Percentiles rank a stretch among this genome's conserved stretches.
These are phyloP conservation scores for Datura wrightii DNA, from an alignment of 257 asterid species.

Conservation along the genomic window DNA sequence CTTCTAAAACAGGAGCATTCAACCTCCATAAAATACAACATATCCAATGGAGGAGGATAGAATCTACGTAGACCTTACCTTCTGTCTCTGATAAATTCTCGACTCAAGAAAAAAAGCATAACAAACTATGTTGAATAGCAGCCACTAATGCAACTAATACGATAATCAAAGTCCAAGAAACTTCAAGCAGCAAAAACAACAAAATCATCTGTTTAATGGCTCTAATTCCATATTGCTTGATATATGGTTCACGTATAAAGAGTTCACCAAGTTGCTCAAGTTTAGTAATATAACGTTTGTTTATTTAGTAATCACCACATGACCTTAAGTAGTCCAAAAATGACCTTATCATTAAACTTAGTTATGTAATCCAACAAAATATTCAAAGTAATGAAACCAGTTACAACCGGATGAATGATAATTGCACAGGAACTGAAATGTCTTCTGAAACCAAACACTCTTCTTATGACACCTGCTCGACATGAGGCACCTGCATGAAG, in stretches of 20 bases:
- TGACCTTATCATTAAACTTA: background rate
- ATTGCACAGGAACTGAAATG: background rate
- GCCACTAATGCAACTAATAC: no score
- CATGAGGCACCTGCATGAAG: slow-evolving; percentile 68
- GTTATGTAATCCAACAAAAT: background rate
- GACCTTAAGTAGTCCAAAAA: background rate
- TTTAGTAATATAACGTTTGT: background rate
- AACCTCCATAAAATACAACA: background rate
- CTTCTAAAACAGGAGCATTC: background rate
- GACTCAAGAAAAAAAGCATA: no score
- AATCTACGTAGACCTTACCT: no score
- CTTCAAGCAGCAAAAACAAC: background rate
- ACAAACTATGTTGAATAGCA: no score
- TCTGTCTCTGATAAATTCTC: no score
- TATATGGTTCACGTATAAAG: background rate
- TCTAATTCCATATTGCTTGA: background rate
- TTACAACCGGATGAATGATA: background rate
- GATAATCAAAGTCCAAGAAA: no score
- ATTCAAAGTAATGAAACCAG: background rate
- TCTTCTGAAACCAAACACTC: background rate
- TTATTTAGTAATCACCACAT: background rate
- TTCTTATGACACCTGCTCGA: slow-evolving; percentile 42
- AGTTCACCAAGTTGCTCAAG: background rate
- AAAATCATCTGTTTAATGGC: background rate
- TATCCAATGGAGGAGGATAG: no score